Base-by-base conservation (phyloP, 345 rosid genomes). In the Bruguiera gymnorhiza region DNA sequence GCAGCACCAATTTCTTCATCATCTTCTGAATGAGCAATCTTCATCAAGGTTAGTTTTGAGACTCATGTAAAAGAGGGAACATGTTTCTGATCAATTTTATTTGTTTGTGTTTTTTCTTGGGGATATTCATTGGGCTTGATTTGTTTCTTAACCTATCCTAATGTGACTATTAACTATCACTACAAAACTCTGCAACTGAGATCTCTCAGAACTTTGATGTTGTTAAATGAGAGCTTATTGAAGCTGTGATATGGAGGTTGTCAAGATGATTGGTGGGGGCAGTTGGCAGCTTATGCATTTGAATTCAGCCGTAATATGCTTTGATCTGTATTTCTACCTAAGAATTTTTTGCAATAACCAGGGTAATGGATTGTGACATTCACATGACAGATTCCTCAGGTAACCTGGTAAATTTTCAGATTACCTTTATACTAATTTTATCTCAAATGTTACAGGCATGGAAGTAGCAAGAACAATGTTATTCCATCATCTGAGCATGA, bases 1-100 rank as follows among this genome's bases (percentile, higher is more conserved):
- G 80, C 77, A 65, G 30, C 57, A 71, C 70, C 84, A 70, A 65
- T 55, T 62, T 75, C 60, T 82, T 54, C 64, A n/a, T 13, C 67
- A 60, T 39, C 74, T 72, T 54, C 30, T 29, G 30, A 46, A 74
- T 70, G 72, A 63, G 26, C 79, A 70, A 58, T 63, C 75, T 61
- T 31, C 57, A 9, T 63, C 62, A 57, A 72, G 87, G 89, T 82
- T 37, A 2, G 71, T 67, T 21, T 20, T 50, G 67, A 50, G 63
- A 39, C 63, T 59, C 52, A 20, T 53, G 20, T 36, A 13, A 43
- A 43, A 11, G 11, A 39, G 16, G 15, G 4, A 11, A 39, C 4
- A 10, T 19, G 21, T 19, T 18, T 27, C 54, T 30, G 26, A 23
- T 10, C 19, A 15, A 6, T 48, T 64, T 64, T 46, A 13, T 16